Conservation (phyloP, 768 basidiomycete species). For the Hydnum rufescens region DNA sequence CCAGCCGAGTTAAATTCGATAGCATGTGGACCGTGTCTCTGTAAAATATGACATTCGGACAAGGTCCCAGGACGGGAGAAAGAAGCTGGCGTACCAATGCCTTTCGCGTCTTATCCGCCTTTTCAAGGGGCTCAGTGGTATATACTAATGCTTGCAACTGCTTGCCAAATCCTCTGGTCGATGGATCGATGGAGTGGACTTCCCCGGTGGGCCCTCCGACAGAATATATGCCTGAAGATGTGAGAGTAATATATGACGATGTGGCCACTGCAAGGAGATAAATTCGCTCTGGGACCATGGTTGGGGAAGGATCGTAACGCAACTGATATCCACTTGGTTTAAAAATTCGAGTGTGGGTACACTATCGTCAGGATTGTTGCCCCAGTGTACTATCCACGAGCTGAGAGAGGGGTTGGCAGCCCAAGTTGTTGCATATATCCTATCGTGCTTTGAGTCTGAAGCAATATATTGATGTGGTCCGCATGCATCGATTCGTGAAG, state of each 20-base stretch:
- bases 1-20: neutral
- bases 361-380: neutral
- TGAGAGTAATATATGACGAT: constrained; percentile 1
- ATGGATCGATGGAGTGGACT: neutral
- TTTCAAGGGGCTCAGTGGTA: neutral
- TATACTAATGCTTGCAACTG: neutral
- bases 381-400: neutral
- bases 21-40: neutral
- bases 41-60: neutral
- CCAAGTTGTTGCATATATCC: neutral
- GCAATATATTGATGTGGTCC: neutral
- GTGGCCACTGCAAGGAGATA: neutral
- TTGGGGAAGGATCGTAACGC: neutral
- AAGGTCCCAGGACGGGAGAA: neutral
- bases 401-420: neutral
- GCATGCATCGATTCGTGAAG: neutral
- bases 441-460: neutral
- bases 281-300: neutral
- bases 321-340: neutral
- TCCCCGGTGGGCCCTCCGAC: neutral
- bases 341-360: neutral
- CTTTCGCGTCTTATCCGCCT: neutral
- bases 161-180: neutral
- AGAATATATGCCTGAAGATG: neutral
- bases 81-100: neutral